Conservation (phyloP, 371 early-diverging fungal species). For the Thermomucor indicae-seudaticae region DNA sequence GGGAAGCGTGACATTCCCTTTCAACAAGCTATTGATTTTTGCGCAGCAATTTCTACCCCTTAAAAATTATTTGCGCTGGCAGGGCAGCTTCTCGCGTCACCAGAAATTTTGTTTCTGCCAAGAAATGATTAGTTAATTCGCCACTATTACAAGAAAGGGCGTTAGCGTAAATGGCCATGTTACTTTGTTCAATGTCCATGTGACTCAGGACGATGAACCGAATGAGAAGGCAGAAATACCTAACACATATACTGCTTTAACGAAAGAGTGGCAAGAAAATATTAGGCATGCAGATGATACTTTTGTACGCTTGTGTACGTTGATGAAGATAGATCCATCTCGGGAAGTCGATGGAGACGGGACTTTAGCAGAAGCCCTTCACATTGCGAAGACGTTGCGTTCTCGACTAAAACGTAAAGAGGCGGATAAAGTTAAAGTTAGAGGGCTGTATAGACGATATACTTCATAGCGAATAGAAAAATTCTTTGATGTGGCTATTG, state of each 20-base stretch:
- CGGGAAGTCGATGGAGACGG: background rate
- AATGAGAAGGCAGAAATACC: background rate
- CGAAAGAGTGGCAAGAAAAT: background rate
- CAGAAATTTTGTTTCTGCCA: no score
- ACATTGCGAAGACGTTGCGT: background rate
- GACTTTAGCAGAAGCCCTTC: background rate
- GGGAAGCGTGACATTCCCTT: no score
- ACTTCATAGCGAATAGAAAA: conserved; percentile 8
- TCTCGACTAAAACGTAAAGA: background rate
- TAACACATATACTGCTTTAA: background rate
- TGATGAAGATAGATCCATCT: conserved; percentile 4
- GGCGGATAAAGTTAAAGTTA: conserved; percentile 2
- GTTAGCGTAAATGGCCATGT: background rate
- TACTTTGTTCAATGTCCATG: background rate
- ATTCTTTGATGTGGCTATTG: conserved; percentile 15
- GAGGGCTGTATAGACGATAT: conserved; percentile 11
- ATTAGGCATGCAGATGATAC: background rate
- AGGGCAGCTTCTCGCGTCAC: no score
- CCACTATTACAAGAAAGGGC: background rate
- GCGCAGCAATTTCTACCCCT: no score
- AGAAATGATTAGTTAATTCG: no score
- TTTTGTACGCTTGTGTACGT: conserved; percentile 3
- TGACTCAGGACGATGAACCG: background rate
- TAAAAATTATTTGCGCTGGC: no score
- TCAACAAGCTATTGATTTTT: no score